phyloP scores from a whole-genome alignment of 2,329 filamentous ascomycete genomes.

The Aspergillus udagawae region DNA sequence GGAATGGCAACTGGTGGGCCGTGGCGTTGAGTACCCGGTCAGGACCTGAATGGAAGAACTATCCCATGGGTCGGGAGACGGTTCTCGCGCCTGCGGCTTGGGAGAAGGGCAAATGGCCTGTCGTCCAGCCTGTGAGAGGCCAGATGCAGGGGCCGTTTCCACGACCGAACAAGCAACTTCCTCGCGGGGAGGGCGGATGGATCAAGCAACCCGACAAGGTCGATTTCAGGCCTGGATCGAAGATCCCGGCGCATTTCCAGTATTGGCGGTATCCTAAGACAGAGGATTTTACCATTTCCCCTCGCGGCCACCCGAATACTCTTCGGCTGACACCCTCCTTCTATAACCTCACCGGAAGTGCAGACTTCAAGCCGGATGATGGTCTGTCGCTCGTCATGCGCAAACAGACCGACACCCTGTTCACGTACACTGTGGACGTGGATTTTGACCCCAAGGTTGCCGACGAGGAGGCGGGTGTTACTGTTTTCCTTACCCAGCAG shows the following conservation, averaged over 20 bases:
- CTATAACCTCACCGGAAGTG: conserved; percentile 53
- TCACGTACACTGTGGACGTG: conserved; percentile 13
- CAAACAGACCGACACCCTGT: conserved; percentile 16
- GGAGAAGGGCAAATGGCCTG: conserved; percentile 47
- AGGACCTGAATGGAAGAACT: conserved; percentile 34
- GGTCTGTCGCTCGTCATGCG: conserved; percentile 9
- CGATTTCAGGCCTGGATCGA: conserved; percentile 43
- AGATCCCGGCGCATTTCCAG: conserved; percentile 52
- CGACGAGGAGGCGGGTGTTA: conserved; percentile 14
- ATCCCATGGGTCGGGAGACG: conserved; percentile 55
- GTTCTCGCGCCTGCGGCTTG: conserved; percentile 49
- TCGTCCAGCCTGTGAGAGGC: conserved; percentile 12
- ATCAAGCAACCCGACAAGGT: conserved; percentile 43
- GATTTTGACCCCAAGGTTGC: not conserved
- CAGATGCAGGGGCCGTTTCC: conserved; percentile 12
- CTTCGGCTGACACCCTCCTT: conserved; percentile 48
- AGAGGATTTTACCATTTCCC: conserved; percentile 46
- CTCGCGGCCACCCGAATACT: conserved; percentile 38
- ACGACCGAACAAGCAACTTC: conserved; percentile 5
- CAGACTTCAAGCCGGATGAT: conserved; percentile 19
- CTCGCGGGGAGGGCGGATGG: conserved; percentile 31
- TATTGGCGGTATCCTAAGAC: conserved; percentile 52
- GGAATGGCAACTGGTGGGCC: conserved; percentile 51
- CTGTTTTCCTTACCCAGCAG: conserved; percentile 14
- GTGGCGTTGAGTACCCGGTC: conserved; percentile 44